Evolutionary conservation across 1,139 yeast genomes (phyloP).

Genomic region (Zygotorulaspora mrakii): DNA sequence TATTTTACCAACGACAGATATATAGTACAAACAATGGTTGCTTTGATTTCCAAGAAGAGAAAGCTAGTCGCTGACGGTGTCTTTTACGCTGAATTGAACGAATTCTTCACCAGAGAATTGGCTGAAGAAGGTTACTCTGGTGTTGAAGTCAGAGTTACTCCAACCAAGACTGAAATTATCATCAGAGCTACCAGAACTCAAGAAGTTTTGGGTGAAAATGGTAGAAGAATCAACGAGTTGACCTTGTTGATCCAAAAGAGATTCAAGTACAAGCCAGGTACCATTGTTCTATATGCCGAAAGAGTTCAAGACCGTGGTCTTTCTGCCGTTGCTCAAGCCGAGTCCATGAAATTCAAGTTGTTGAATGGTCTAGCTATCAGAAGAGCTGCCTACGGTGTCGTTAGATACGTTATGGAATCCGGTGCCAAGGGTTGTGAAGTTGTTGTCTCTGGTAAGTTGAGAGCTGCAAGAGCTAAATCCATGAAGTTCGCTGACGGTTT

Average conservation of each 20-base stretch:
- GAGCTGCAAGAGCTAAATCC: constrained; percentile 99
- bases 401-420: constrained; percentile 99
- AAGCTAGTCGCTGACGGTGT: constrained; percentile 99
- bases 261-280: constrained; percentile 94
- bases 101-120: constrained; percentile 99
- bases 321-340: constrained; percentile 99
- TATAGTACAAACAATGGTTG: constrained; percentile 45
- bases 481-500: constrained; percentile 99
- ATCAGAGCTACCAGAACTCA: constrained; percentile 99
- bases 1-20: constrained; percentile 12
- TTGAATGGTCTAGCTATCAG: constrained; percentile 99
- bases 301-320: constrained; percentile 99
- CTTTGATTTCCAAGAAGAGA: constrained; percentile 78
- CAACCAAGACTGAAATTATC: constrained; percentile 96
- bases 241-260: constrained; percentile 98
- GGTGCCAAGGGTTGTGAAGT: constrained; percentile 99
- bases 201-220: constrained; percentile 98
- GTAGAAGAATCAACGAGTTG: constrained; percentile 99
- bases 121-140: constrained; percentile 99
- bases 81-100: constrained; percentile 99
- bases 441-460: constrained; percentile 97
- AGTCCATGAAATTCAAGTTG: constrained; percentile 96
- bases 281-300: constrained; percentile 96
- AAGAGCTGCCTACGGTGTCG: constrained; percentile 99
- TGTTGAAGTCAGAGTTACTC: constrained; percentile 98